Conservation (phyloP, 495 filamentous ascomycete species). For the Neohortaea acidophila region DNA sequence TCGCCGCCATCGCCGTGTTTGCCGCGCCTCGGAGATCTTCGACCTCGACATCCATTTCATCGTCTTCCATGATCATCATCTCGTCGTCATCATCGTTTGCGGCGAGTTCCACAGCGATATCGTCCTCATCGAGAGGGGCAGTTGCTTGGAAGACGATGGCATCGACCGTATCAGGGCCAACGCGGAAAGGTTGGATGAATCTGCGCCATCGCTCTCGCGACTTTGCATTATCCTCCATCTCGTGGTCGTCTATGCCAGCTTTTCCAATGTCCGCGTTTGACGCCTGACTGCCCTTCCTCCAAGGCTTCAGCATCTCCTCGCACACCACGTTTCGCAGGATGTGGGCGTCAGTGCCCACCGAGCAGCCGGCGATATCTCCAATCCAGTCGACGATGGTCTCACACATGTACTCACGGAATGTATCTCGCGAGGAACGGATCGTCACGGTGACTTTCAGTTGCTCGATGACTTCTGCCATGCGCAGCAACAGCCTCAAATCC, state of each 20-base stretch:
- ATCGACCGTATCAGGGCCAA: slow-evolving; percentile 30
- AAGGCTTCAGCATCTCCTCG: slow-evolving; percentile 74
- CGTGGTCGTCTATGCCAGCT: slow-evolving; percentile 82
- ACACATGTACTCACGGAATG: slow-evolving; percentile 95
- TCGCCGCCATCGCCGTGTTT: slow-evolving; percentile 27
- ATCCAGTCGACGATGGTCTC: slow-evolving; percentile 97
- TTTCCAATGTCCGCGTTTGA: slow-evolving; percentile 69
- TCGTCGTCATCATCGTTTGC: slow-evolving; percentile 27
- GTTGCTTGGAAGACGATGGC: slow-evolving; percentile 28
- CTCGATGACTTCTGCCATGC: slow-evolving; percentile 69
- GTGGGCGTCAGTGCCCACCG: slow-evolving; percentile 61
- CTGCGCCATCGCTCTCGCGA: slow-evolving; percentile 5
- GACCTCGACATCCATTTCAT: slow-evolving; percentile 18
- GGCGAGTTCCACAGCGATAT: slow-evolving; percentile 29
- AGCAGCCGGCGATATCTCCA: slow-evolving; percentile 79
- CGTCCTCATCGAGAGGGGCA: slow-evolving; percentile 31
- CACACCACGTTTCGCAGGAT: slow-evolving; percentile 70
- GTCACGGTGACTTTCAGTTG: slow-evolving; percentile 93
- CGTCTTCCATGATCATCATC: slow-evolving; percentile 20
- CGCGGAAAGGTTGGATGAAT: slow-evolving; percentile 7
- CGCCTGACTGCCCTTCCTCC: slow-evolving; percentile 75
- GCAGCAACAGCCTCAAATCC: slow-evolving; percentile 55
- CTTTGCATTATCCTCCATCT: slow-evolving; percentile 30
- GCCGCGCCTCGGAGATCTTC: slow-evolving; percentile 26
- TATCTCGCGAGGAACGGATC: slow-evolving; percentile 82